Percentiles rank a stretch among this genome's conserved stretches.
Evolutionary conservation across 495 filamentous ascomycete genomes (phyloP).

Genomic region (Neurospora sp.): DNA sequence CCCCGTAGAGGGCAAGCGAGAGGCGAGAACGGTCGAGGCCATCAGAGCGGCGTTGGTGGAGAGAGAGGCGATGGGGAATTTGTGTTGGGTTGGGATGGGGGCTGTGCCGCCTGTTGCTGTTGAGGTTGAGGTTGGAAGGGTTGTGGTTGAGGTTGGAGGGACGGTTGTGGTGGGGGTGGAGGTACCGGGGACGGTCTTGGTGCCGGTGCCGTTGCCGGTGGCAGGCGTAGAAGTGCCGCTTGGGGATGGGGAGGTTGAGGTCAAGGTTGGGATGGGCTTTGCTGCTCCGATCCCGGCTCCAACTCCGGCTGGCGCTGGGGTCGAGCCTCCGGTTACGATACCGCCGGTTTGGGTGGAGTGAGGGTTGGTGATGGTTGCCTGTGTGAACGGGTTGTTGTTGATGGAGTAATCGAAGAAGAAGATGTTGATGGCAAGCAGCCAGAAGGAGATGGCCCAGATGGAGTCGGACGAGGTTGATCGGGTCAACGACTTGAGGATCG

Average conservation of each 20-base stretch:
- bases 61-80: slow-evolving; percentile 63
- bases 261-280: neutral
- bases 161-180: neutral
- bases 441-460: slow-evolving; percentile 93
- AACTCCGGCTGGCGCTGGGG: neutral
- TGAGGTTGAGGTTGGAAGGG: neutral
- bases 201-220: neutral
- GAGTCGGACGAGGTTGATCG: slow-evolving; percentile 80
- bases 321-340: slow-evolving; percentile 13
- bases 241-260: neutral
- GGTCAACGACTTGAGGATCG: slow-evolving; percentile 90
- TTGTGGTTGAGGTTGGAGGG: neutral
- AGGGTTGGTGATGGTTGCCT: neutral
- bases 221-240: neutral
- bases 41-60: slow-evolving; percentile 93
- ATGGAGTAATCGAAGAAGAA: slow-evolving; percentile 90
- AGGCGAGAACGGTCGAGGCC: slow-evolving; percentile 78
- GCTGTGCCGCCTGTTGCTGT: neutral
- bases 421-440: slow-evolving; percentile 88
- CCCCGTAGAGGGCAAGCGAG: slow-evolving; percentile 73
- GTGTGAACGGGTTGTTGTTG: neutral
- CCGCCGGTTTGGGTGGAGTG: neutral
- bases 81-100: slow-evolving; percentile 22
- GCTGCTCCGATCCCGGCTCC: neutral
- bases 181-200: neutral